phyloP scores from a whole-genome alignment of 2,329 filamentous ascomycete genomes.

The Xenoacremonium recifei region DNA sequence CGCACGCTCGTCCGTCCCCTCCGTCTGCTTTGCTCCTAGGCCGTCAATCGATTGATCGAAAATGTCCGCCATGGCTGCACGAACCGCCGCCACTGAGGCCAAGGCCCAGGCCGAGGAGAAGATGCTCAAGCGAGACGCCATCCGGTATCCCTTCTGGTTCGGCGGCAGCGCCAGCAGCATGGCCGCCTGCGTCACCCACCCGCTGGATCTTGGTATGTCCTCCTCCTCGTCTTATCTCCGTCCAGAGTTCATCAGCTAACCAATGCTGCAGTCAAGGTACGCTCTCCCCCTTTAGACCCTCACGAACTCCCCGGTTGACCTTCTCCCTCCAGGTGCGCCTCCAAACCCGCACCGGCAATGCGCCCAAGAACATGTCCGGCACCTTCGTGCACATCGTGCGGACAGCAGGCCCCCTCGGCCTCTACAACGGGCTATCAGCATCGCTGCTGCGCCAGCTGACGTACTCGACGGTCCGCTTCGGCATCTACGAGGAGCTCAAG shows the following conservation, averaged over 20 bases:
- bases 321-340: slow-evolving; percentile 66
- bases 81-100: slow-evolving; percentile 7
- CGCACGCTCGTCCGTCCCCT: no score
- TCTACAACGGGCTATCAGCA: slow-evolving; percentile 91
- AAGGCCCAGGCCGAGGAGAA: slow-evolving; percentile 19
- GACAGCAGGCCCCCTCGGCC: slow-evolving; percentile 70
- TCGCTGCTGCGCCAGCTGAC: slow-evolving; percentile 91
- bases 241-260: slow-evolving; percentile 17
- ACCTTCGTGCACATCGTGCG: slow-evolving; percentile 82
- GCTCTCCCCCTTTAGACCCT: neutral
- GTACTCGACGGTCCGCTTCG: slow-evolving; percentile 95
- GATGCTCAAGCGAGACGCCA: slow-evolving; percentile 39
- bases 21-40: no score
- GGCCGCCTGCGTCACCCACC: slow-evolving; percentile 89
- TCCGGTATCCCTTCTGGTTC: slow-evolving; percentile 87
- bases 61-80: no score
- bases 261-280: slow-evolving; percentile 49
- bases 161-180: slow-evolving; percentile 91
- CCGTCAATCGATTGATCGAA: no score
- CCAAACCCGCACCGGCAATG: slow-evolving; percentile 76
- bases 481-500: slow-evolving; percentile 94
- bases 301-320: neutral
- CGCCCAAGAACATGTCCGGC: slow-evolving; percentile 76
- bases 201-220: slow-evolving; percentile 78
- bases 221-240: neutral